Base-by-base conservation (phyloP, 2,329 filamentous ascomycete species). In the Metarhizium album region DNA sequence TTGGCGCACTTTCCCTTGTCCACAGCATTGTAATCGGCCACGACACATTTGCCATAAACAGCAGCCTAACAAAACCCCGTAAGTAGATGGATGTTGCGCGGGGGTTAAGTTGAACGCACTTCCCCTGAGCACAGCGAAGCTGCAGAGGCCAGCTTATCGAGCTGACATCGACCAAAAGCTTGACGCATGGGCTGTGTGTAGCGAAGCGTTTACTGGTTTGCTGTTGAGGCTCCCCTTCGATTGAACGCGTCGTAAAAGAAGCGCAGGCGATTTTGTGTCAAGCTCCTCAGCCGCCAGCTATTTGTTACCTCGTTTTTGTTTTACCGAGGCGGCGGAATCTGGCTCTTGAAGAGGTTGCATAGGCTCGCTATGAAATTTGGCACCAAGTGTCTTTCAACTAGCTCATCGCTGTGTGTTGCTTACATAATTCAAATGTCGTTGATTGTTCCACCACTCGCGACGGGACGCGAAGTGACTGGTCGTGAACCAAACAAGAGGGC, bases 11-110 rank as follows among this genome's bases (percentile, higher is more conserved):
- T 93, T 64, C 96, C 88, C 64, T 95, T 95, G 59, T 90, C 80
- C 3, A 95, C 81, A 3, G 89, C 81, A 63, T 91, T 91, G 70
- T 95, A 97, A 64, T 97, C 91, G 38, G 82, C 80, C 47, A 91
- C 79, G 56, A 98, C 83, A 65, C 93, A 98, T 74, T 90, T 90
- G 58, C 91, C 93, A 63, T 97, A 98, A 13, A 80, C 74, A 2
- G 88, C 76, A 48, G 88, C 86, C 91, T 97, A 45, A 33, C 35
- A 20, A 40, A 20, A 20, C 27, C 20, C 7, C 1, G 24, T 22
- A 4, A n/a, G 13, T 47, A 23, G 46, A 27, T 14, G 23, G 6
- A 27, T 24, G 22, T 14, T 20, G 7, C 22, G 20, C 6, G 20
- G 16, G 7, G 16, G 20, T 24, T 43, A 16, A 5, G 20, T 50